These are phyloP conservation scores for Penicillium samsonianum DNA, from an alignment of 495 filamentous ascomycete genomes.

Conservation along the genomic window DNA sequence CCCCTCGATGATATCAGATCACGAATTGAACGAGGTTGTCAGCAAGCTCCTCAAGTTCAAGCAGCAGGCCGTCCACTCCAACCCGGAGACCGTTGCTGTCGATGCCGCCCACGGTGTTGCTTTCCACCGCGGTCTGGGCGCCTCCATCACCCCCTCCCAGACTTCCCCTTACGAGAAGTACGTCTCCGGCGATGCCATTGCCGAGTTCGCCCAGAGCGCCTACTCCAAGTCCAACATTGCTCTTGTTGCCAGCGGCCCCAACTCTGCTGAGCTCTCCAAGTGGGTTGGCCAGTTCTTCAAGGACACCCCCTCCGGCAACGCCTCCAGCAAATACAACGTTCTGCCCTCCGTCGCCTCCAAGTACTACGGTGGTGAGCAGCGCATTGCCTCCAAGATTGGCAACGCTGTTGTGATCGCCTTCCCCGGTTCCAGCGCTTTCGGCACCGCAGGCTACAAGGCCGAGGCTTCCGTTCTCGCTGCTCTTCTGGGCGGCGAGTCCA, in stretches of 20 bases:
- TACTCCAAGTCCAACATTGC: constrained; percentile 90
- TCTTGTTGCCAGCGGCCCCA: constrained; percentile 84
- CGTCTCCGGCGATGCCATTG: constrained; percentile 68
- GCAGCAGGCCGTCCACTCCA: constrained; percentile 65
- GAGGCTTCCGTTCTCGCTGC: constrained; percentile 86
- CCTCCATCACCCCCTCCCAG: constrained; percentile 67
- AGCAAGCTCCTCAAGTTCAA: constrained; percentile 67
- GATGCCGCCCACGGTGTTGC: constrained; percentile 85
- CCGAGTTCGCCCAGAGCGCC: constrained; percentile 69
- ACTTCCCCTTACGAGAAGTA: constrained; percentile 73
- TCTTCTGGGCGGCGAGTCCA: constrained; percentile 85
- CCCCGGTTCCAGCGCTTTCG: constrained; percentile 79
- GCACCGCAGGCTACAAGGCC: constrained; percentile 73
- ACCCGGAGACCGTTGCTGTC: constrained; percentile 70
- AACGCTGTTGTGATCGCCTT: constrained; percentile 87
- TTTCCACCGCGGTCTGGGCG: constrained; percentile 92
- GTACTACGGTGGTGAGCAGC: constrained; percentile 94
- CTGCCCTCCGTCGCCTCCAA: constrained; percentile 59
- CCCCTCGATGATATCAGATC: constrained; percentile 52
- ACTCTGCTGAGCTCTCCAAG: constrained; percentile 73
- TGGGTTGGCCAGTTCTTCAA: constrained; percentile 93
- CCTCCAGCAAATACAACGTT: constrained; percentile 40
- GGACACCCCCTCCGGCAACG: constrained; percentile 41
- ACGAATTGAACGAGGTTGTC: constrained; percentile 88
- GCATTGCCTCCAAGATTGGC: constrained; percentile 70